Evolutionary conservation across 2,329 filamentous ascomycete species (phyloP), one percentile per base, ranked within the genome.

Genomic region (Zymoseptoria tritici): DNA sequence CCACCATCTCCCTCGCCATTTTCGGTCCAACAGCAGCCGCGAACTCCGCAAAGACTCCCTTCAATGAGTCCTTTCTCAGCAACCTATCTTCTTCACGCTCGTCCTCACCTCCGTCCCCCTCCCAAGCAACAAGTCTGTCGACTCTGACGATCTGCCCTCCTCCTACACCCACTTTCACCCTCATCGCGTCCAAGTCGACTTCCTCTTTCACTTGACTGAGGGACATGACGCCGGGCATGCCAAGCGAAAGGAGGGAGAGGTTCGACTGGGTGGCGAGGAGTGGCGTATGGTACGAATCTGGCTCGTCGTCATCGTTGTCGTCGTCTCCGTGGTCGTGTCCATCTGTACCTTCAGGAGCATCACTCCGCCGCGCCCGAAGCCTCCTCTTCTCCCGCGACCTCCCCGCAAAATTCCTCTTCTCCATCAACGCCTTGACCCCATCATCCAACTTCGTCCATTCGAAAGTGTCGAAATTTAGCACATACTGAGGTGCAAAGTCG

Each of bases 401-500:
- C 24, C 78, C 79, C 11, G 77, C 75, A 65, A 86, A 91, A 1
- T 81, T 75, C 56, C 83, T 80, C 57, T 76, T 73, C 62, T 87
- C 83, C 61, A 84, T 76, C 20, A 78, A 70, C 16, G 29, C 53
- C 54, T 66, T 60, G 62, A 74, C 65, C 31, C 70, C 66, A 20
- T 70, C 70, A 36, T 74, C 65, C 53, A 74, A 58, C 9, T 56
- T 70, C 61, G n/a, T n/a, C 72, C 72, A 74, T 7, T 70, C 60
- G 7, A 68, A 54, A 24, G 60, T 69, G 50, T 71, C 83, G 0
- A 88, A 87, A 64, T 92, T 87, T 9, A 93, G 79, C 9, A 94
- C 81, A 68, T 86, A 83, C 69, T 91, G 88, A 1, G 89, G 89
- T 9, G 80, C 79, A 71, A 89, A 94, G 69, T 91, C 87, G 60